These are phyloP conservation scores for Dioscorea cayenensis DNA, from an alignment of 116 monocot species.

Conservation along the genomic window DNA sequence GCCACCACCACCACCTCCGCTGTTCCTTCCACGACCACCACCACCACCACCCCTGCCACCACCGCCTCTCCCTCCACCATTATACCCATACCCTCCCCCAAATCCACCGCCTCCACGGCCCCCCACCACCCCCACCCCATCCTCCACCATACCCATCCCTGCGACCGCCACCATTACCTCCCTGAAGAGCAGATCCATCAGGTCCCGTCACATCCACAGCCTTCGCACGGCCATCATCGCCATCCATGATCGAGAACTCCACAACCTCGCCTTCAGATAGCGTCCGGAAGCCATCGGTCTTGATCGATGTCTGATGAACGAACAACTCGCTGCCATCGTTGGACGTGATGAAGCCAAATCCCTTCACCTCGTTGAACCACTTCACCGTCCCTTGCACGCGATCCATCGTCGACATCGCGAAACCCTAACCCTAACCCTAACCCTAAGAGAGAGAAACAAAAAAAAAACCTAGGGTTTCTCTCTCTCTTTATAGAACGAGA, in stretches of 20 bases:
- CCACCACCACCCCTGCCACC: neutral
- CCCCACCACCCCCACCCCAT: neutral
- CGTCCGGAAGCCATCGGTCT: constrained; percentile 11
- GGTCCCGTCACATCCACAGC: constrained; percentile 18
- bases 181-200: constrained; percentile 1
- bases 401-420: neutral
- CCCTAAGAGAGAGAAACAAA: no score
- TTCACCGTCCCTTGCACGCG: constrained; percentile 13
- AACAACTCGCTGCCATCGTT: constrained; percentile 15
- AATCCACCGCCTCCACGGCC: neutral
- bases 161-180: constrained; percentile 1
- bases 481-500: no score
- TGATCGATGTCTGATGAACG: constrained; percentile 20
- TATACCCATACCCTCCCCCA: constrained; percentile 1
- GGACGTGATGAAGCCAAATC: constrained; percentile 18
- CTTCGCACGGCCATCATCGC: constrained; percentile 15
- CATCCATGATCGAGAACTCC: constrained; percentile 11
- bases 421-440: neutral
- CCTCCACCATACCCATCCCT: constrained; percentile 2
- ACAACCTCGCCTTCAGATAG: constrained; percentile 13
- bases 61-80: neutral
- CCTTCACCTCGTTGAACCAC: constrained; percentile 19
- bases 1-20: neutral
- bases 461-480: no score
- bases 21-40: neutral